phyloP scores from a whole-genome alignment of 202 grass and related monocot genomes.

The Digitaria exilis region DNA sequence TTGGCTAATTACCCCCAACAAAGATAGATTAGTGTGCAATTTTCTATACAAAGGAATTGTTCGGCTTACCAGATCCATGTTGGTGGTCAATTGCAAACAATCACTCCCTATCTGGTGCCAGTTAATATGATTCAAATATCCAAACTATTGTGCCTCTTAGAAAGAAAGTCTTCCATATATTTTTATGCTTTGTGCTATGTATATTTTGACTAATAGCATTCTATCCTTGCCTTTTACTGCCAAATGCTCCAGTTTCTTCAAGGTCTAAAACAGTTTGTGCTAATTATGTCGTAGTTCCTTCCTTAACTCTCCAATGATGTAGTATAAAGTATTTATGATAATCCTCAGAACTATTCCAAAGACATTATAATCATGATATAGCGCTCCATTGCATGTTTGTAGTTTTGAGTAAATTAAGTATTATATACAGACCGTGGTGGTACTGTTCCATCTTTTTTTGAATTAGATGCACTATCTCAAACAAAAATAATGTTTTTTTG shows the following conservation, averaged over 20 bases:
- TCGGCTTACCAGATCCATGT: neutral
- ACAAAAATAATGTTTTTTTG: neutral
- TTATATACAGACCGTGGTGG: neutral
- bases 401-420: neutral
- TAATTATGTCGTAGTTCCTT: neutral
- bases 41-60: neutral
- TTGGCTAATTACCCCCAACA: neutral
- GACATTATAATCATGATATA: neutral
- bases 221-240: neutral
- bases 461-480: conserved; percentile 3
- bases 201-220: neutral
- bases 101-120: neutral
- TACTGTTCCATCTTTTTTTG: neutral
- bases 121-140: conserved; percentile 4
- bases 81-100: neutral
- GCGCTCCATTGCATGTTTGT: neutral
- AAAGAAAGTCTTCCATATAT: neutral
- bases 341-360: neutral
- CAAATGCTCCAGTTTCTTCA: neutral
- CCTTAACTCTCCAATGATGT: neutral
- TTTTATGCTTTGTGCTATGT: neutral
- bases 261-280: neutral
- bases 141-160: conserved; percentile 6
- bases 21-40: neutral
- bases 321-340: neutral